A percentile compares a stretch with the other conserved stretches of the same genome.
Conservation (phyloP, 2,329 filamentous ascomycete genomes). For the Cladophialophora yegresii region DNA sequence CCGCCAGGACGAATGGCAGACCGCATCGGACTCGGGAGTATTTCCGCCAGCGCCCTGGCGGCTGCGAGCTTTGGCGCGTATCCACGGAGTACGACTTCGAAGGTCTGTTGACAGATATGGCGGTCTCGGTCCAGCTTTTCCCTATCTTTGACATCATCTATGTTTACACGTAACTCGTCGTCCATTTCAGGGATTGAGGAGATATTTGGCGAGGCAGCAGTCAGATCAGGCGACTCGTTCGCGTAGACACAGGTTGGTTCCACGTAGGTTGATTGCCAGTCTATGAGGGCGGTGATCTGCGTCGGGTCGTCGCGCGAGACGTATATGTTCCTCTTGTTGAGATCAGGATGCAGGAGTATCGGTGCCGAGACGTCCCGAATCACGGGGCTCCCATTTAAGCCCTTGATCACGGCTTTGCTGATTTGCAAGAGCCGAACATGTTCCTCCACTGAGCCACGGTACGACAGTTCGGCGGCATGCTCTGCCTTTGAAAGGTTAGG, state of each 20-base stretch:
- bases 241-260: not conserved
- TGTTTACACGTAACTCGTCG: not conserved
- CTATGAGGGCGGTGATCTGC: not conserved
- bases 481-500: not conserved
- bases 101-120: not conserved
- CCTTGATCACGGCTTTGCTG: not conserved
- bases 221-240: not conserved
- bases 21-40: not conserved
- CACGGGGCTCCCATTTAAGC: not conserved
- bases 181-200: not conserved
- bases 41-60: not conserved
- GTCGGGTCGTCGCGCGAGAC: not conserved
- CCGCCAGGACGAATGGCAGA: not conserved
- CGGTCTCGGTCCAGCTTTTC: not conserved
- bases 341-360: not conserved
- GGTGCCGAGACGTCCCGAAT: not conserved
- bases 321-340: not conserved
- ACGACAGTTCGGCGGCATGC: not conserved
- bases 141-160: not conserved
- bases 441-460: not conserved
- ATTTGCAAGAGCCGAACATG: not conserved
- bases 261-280: not conserved
- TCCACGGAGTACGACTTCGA: not conserved
- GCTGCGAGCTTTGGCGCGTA: not conserved
- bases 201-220: not conserved